Conservation (phyloP, 2,329 filamentous ascomycete species). For the Berkeleyomyces basicola region DNA sequence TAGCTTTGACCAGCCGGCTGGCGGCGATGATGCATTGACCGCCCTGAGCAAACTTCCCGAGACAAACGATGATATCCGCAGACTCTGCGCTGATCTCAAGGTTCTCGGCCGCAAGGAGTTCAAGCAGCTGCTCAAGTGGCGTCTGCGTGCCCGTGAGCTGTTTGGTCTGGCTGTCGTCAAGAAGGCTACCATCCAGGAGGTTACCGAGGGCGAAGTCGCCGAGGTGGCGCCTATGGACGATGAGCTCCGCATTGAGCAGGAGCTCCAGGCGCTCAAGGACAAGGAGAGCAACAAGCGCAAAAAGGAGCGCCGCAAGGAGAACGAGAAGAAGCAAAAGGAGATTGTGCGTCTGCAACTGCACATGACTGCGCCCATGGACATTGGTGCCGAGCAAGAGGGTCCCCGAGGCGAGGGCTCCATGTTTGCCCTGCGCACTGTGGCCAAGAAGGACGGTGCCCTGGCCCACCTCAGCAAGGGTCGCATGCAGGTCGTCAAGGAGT, state of each 20-base stretch:
- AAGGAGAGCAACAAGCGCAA: conserved; percentile 61
- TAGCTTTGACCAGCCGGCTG: conserved; percentile 61
- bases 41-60: conserved; percentile 75
- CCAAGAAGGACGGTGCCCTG: conserved; percentile 51
- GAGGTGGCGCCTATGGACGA: conserved; percentile 87
- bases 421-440: conserved; percentile 69
- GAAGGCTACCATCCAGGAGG: conserved; percentile 36
- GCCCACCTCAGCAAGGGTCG: conserved; percentile 49
- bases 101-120: conserved; percentile 91
- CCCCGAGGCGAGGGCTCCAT: conserved; percentile 66
- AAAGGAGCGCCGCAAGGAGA: conserved; percentile 70
- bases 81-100: conserved; percentile 69
- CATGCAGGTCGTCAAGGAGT: conserved; percentile 52
- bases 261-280: conserved; percentile 68
- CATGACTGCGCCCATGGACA: conserved; percentile 91
- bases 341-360: conserved; percentile 94
- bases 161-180: conserved; percentile 67
- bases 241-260: conserved; percentile 76
- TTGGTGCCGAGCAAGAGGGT: conserved; percentile 75
- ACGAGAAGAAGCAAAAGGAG: conserved; percentile 87
- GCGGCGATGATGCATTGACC: conserved; percentile 71
- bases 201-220: conserved; percentile 51
- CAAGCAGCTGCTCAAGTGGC: conserved; percentile 75
- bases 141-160: conserved; percentile 72
- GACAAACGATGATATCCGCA: conserved; percentile 66